A percentile compares a stretch with the other conserved stretches of the same genome.
phyloP scores from a whole-genome alignment of 192 early-diverging fungal genomes.

The Allomyces macrogynus region DNA sequence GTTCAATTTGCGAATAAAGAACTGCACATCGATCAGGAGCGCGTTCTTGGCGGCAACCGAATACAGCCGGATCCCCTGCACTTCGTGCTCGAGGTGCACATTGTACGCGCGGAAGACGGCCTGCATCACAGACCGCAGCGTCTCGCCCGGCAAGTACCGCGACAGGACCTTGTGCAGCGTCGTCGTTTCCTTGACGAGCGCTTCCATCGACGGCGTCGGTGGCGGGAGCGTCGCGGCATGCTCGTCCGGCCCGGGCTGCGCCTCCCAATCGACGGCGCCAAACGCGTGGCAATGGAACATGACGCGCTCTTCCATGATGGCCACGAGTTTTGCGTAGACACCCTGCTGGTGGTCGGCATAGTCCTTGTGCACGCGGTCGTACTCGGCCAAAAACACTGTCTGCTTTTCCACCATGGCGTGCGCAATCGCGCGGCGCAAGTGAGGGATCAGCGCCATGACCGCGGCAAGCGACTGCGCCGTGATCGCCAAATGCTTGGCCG shows the following conservation, averaged over 20 bases:
- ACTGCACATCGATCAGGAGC: constrained; percentile 57
- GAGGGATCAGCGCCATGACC: constrained; percentile 71
- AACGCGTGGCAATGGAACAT: not conserved
- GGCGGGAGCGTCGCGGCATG: constrained; percentile 5
- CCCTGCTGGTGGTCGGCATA: constrained; percentile 79
- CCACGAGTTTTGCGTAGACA: constrained; percentile 75
- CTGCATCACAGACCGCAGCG: constrained; percentile 53
- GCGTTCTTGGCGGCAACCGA: constrained; percentile 26
- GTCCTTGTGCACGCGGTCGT: constrained; percentile 67
- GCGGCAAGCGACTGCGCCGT: constrained; percentile 80
- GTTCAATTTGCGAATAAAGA: constrained; percentile 40
- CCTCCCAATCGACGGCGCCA: constrained; percentile 1
- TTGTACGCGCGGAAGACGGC: constrained; percentile 63
- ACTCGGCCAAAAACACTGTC: constrained; percentile 62
- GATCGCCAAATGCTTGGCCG: constrained; percentile 86
- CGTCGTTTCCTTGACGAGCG: constrained; percentile 70
- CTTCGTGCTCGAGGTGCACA: constrained; percentile 47
- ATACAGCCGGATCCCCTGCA: constrained; percentile 20
- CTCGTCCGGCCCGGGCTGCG: constrained; percentile 9
- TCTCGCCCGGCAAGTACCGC: constrained; percentile 53
- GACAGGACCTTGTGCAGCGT: constrained; percentile 86
- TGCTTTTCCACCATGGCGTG: constrained; percentile 57
- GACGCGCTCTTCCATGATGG: constrained; percentile 71
- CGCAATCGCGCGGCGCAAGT: constrained; percentile 51
- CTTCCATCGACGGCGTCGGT: constrained; percentile 47